phyloP scores from a whole-genome alignment of 2,329 filamentous ascomycete species.

The Pseudogymnoascus sp. region DNA sequence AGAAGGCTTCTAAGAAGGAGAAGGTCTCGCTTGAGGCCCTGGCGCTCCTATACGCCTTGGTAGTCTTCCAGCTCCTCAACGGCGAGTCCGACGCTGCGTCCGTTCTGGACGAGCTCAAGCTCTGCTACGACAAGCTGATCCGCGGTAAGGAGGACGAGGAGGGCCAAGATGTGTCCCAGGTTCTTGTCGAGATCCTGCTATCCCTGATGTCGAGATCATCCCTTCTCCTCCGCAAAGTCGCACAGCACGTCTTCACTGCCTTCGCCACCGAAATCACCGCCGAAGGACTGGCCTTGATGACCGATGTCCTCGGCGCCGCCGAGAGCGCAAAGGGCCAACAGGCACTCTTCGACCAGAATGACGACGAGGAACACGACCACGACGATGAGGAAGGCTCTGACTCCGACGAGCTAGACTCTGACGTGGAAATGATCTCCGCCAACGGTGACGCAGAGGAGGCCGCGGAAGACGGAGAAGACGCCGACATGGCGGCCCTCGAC shows the following conservation, averaged over 20 bases:
- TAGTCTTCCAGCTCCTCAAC: constrained; percentile 83
- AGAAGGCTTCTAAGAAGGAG: constrained; percentile 29
- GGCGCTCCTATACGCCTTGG: constrained; percentile 74
- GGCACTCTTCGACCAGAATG: constrained; percentile 72
- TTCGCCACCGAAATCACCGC: constrained; percentile 71
- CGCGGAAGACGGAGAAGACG: constrained; percentile 37
- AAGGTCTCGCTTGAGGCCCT: constrained; percentile 51
- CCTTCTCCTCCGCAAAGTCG: constrained; percentile 75
- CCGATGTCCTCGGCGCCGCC: constrained; percentile 66
- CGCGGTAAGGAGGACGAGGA: constrained; percentile 44
- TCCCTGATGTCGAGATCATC: constrained; percentile 84
- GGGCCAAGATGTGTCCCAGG: constrained; percentile 54
- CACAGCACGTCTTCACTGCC: constrained; percentile 78
- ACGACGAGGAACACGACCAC: constrained; percentile 48
- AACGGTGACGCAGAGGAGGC: constrained; percentile 38
- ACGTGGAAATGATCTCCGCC: constrained; percentile 45
- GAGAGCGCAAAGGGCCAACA: constrained; percentile 81
- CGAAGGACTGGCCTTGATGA: constrained; percentile 60
- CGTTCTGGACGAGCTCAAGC: constrained; percentile 73
- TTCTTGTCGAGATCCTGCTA: constrained; percentile 82
- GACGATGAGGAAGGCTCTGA: constrained; percentile 35
- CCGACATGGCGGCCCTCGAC: constrained; percentile 46
- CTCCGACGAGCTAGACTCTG: constrained; percentile 35
- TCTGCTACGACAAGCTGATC: constrained; percentile 62
- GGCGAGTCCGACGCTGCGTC: constrained; percentile 80